phyloP scores from a whole-genome alignment of 2,329 filamentous ascomycete species.

The Colletotrichum sp. region DNA sequence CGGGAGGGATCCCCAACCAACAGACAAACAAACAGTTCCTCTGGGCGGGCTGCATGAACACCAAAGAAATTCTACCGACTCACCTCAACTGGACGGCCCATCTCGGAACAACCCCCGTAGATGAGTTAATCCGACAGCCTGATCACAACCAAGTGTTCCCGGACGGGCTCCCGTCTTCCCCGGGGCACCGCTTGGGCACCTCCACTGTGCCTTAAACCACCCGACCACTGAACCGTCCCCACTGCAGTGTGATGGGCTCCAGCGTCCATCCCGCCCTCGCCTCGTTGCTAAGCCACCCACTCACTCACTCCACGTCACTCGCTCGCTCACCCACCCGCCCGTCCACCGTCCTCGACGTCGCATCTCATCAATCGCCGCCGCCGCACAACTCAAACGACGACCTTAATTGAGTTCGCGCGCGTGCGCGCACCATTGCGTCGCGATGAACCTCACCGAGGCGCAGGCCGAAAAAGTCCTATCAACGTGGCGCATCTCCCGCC shows the following conservation, averaged over 20 bases:
- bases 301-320: neutral
- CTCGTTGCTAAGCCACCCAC: neutral
- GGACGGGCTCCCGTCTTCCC: too few species aligned
- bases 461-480: neutral
- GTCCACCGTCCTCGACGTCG: neutral
- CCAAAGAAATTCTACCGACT: neutral
- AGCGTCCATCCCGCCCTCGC: neutral
- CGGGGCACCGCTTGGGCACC: neutral
- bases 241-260: neutral
- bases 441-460: neutral
- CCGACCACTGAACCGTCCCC: neutral
- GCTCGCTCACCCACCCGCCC: neutral
- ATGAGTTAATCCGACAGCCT: neutral
- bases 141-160: neutral
- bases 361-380: neutral
- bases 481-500: neutral
- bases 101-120: neutral
- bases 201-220: too few species aligned
- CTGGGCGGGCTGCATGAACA: neutral
- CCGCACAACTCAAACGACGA: neutral
- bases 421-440: neutral
- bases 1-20: neutral
- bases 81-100: too few species aligned
- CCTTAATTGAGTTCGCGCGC: neutral
- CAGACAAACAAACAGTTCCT: neutral